Percentiles rank a stretch among this genome's conserved stretches.
These are phyloP conservation scores for Allomyces macrogynus DNA, from an alignment of 192 early-diverging fungal genomes.

Conservation along the genomic window DNA sequence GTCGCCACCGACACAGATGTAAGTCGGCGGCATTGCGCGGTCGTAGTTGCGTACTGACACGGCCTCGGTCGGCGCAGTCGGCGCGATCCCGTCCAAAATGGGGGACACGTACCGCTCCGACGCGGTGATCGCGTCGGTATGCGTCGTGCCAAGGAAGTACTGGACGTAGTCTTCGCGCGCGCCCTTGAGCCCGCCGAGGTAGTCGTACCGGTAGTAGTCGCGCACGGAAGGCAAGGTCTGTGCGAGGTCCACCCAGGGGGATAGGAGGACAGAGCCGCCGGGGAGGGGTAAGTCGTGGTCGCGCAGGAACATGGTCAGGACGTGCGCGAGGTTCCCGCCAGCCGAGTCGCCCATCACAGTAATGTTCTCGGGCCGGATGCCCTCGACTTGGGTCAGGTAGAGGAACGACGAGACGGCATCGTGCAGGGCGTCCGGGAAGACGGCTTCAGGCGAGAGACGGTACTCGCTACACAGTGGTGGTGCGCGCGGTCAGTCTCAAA, in stretches of 20 bases:
- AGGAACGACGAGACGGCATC: conserved; percentile 27
- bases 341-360: conserved; percentile 29
- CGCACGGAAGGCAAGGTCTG: not conserved
- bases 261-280: not conserved
- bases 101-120: too few relatives aligned
- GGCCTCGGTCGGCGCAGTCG: too few relatives aligned
- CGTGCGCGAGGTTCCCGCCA: conserved; percentile 21
- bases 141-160: too few relatives aligned
- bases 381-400: conserved; percentile 9
- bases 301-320: conserved; percentile 2
- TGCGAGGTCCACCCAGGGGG: conserved; percentile 3
- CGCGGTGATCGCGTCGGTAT: too few relatives aligned
- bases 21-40: not conserved
- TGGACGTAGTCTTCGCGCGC: too few relatives aligned
- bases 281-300: conserved; percentile 1
- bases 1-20: not conserved
- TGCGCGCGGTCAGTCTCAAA: too few relatives aligned
- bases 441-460: conserved; percentile 25
- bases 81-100: too few relatives aligned
- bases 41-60: too few relatives aligned
- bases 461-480: conserved; percentile 10
- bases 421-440: conserved; percentile 25
- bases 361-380: conserved; percentile 16
- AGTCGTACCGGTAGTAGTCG: too few relatives aligned
- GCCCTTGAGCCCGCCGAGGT: too few relatives aligned